phyloP scores from a whole-genome alignment of 768 basidiomycete species.

The Lentinula detonsa region DNA sequence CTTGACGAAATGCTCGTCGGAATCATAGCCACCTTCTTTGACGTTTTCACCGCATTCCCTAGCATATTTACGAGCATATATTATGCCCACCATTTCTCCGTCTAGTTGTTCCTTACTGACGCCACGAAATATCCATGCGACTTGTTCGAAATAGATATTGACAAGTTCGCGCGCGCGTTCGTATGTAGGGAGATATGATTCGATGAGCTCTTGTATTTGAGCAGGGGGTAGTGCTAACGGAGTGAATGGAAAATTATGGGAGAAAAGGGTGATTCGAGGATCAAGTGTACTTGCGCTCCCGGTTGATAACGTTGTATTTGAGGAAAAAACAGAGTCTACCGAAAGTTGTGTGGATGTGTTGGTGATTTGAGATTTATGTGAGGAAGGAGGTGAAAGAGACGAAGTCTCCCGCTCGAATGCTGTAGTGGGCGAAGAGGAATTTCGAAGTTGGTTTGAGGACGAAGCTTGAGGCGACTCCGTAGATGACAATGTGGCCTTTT shows the following conservation, averaged over 20 bases:
- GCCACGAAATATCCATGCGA: conserved; percentile 46
- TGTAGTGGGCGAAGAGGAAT: background rate
- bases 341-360: background rate
- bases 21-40: conserved; percentile 16
- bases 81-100: conserved; percentile 32
- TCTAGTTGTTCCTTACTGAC: conserved; percentile 40
- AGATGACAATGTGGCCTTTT: background rate
- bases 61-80: conserved; percentile 25
- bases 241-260: conserved; percentile 59
- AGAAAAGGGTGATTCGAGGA: conserved; percentile 27
- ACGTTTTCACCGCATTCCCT: conserved; percentile 11
- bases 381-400: conserved; percentile 1
- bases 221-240: conserved; percentile 40
- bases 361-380: background rate
- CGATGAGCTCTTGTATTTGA: conserved; percentile 44
- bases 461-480: background rate
- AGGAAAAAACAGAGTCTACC: background rate
- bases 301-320: background rate
- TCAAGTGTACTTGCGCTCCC: background rate
- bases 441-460: background rate
- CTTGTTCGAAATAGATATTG: conserved; percentile 40
- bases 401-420: background rate
- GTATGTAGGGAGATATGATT: conserved; percentile 47
- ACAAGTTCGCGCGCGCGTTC: conserved; percentile 40
- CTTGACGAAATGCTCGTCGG: conserved; percentile 3